Conservation (phyloP, 1,284 basidiomycete species). For the Leucoagaricus sp. region DNA sequence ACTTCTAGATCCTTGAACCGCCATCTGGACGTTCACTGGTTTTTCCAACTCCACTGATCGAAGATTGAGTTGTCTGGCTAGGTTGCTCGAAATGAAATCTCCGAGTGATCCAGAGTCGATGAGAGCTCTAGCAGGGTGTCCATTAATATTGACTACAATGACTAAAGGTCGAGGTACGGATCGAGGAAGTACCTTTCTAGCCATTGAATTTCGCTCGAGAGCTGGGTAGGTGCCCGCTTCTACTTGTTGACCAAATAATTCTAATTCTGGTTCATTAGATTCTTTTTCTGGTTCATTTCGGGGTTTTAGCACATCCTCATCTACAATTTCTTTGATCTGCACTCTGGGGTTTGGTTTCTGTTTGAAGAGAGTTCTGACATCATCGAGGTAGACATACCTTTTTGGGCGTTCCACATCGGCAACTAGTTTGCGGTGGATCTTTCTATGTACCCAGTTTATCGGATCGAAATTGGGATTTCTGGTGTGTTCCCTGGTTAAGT, state of each 20-base stretch:
- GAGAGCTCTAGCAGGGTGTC: constrained; percentile 3
- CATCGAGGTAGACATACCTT: no score
- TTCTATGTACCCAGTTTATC: no score
- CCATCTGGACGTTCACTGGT: constrained; percentile 30
- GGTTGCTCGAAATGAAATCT: constrained; percentile 7
- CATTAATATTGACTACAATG: constrained; percentile 23
- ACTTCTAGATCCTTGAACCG: constrained; percentile 30
- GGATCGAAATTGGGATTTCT: no score
- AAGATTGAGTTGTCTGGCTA: constrained; percentile 18
- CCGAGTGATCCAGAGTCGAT: constrained; percentile 9
- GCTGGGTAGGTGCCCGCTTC: constrained; percentile 1
- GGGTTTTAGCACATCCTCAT: no score
- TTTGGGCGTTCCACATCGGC: no score
- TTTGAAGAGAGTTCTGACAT: no score
- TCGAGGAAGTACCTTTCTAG: not conserved
- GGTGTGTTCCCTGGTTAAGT: no score
- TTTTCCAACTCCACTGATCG: constrained; percentile 25
- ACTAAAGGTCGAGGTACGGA: constrained; percentile 31
- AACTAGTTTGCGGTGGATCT: no score
- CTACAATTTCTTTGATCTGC: no score
- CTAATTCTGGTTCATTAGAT: not conserved
- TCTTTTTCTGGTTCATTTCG: no score
- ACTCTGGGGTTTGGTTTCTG: not conserved
- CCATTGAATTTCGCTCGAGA: constrained; percentile 1
- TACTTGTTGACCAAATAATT: constrained; percentile 1